A percentile compares a stretch with the other conserved stretches of the same genome.
Conservation (phyloP, 2,329 filamentous ascomycete species). For the Dothideomycetes sp. region DNA sequence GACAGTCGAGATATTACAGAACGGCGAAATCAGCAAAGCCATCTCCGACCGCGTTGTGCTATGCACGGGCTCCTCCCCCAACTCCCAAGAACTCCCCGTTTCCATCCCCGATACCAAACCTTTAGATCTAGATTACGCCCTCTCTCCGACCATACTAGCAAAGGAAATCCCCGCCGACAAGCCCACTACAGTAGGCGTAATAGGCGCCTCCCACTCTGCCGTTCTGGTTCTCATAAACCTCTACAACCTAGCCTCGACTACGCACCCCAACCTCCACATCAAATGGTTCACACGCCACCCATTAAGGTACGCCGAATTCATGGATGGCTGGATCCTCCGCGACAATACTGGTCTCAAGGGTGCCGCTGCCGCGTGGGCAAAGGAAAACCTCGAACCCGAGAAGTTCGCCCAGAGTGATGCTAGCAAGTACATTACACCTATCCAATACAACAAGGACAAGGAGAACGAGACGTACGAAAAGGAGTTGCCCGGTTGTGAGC, state of each 20-base stretch:
- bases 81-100: slow-evolving; percentile 32
- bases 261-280: slow-evolving; percentile 43
- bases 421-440: slow-evolving; percentile 27
- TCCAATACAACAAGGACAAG: slow-evolving; percentile 34
- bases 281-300: slow-evolving; percentile 53
- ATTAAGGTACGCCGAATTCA: slow-evolving; percentile 50
- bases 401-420: slow-evolving; percentile 34
- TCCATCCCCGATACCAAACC: slow-evolving; percentile 27
- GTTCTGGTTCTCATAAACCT: slow-evolving; percentile 53
- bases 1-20: slow-evolving; percentile 21
- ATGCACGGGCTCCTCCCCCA: slow-evolving; percentile 47
- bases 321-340: slow-evolving; percentile 51
- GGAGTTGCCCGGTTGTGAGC: slow-evolving; percentile 39
- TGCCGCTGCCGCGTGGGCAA: slow-evolving; percentile 48
- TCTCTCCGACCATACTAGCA: slow-evolving; percentile 41
- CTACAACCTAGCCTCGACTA: slow-evolving; percentile 38
- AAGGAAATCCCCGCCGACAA: slow-evolving; percentile 26
- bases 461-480: slow-evolving; percentile 35
- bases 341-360: slow-evolving; percentile 59
- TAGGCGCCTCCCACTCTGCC: slow-evolving; percentile 53
- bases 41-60: slow-evolving; percentile 40
- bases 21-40: slow-evolving; percentile 12
- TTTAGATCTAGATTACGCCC: slow-evolving; percentile 44
- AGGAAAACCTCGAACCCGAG: slow-evolving; percentile 45
- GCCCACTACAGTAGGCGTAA: slow-evolving; percentile 40